phyloP scores from a whole-genome alignment of 176 grass and related monocot genomes.

The Chrysopogon serrulatus region DNA sequence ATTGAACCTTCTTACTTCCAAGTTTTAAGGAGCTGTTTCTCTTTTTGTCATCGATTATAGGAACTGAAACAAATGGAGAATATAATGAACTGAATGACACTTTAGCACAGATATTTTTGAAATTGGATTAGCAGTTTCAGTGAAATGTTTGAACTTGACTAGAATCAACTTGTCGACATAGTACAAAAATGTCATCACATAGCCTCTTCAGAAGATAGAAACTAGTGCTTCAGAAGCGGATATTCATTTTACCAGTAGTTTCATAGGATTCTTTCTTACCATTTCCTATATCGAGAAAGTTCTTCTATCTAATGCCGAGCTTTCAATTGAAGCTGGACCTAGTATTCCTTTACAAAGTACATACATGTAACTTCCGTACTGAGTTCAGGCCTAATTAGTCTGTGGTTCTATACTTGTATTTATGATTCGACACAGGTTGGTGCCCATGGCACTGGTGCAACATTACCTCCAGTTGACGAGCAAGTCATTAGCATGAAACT shows the following conservation, averaged over 20 bases:
- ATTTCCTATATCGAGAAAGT: neutral
- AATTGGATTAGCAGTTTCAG: neutral
- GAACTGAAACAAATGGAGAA: neutral
- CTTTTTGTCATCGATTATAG: neutral
- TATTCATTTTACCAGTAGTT: neutral
- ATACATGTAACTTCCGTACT: neutral
- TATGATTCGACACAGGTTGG: conserved; percentile 57
- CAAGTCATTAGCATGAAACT: conserved; percentile 97
- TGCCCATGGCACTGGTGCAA: conserved; percentile 88
- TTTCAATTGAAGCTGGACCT: neutral
- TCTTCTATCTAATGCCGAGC: neutral
- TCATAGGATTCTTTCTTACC: neutral
- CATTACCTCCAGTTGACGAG: conserved; percentile 86
- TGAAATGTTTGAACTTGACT: neutral
- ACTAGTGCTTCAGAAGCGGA: neutral
- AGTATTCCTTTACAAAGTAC: conserved; percentile 1
- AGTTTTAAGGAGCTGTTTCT: neutral
- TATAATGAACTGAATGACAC: neutral
- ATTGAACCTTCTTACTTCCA: neutral
- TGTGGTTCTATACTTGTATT: neutral
- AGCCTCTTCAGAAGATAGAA: neutral
- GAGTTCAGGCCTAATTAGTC: neutral
- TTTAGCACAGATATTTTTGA: neutral
- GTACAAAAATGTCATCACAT: neutral
- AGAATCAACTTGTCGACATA: neutral